These are phyloP conservation scores for Debaryomycetaceae sp. DNA, from an alignment of 1,139 yeast genomes.

Conservation along the genomic window DNA sequence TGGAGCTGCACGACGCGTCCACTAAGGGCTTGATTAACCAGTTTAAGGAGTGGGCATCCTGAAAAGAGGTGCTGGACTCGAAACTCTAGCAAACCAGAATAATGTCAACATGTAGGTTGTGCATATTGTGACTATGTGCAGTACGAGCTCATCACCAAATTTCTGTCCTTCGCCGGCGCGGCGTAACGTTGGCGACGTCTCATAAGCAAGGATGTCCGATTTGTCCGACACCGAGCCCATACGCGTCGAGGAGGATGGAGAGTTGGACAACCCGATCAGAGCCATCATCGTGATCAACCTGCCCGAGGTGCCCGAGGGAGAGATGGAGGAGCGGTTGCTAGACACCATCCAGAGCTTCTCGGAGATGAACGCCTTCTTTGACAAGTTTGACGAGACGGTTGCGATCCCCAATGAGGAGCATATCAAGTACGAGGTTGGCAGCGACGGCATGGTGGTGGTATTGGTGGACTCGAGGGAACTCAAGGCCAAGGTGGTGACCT, in stretches of 20 bases:
- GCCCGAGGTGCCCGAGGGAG: conserved; percentile 38
- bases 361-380: conserved; percentile 56
- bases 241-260: conserved; percentile 20
- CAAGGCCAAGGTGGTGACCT: conserved; percentile 28
- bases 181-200: too few relatives aligned
- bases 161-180: too few relatives aligned
- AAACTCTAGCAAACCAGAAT: too few relatives aligned
- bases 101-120: too few relatives aligned
- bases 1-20: conserved; percentile 77
- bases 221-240: conserved; percentile 7
- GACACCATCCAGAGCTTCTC: conserved; percentile 43
- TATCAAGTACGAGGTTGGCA: conserved; percentile 67
- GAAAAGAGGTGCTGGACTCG: too few relatives aligned
- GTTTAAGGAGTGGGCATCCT: conserved; percentile 78
- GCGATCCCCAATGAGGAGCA: conserved; percentile 66
- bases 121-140: too few relatives aligned
- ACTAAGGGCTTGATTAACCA: conserved; percentile 91
- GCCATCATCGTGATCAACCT: conserved; percentile 37
- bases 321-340: conserved; percentile 49
- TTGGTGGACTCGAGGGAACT: conserved; percentile 40
- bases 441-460: conserved; percentile 65
- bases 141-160: too few relatives aligned
- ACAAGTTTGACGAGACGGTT: conserved; percentile 53
- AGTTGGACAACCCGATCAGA: conserved; percentile 41
- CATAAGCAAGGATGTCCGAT: too few relatives aligned